Conservation (phyloP, 2,329 filamentous ascomycete genomes). For the Canariomyces notabilis region DNA sequence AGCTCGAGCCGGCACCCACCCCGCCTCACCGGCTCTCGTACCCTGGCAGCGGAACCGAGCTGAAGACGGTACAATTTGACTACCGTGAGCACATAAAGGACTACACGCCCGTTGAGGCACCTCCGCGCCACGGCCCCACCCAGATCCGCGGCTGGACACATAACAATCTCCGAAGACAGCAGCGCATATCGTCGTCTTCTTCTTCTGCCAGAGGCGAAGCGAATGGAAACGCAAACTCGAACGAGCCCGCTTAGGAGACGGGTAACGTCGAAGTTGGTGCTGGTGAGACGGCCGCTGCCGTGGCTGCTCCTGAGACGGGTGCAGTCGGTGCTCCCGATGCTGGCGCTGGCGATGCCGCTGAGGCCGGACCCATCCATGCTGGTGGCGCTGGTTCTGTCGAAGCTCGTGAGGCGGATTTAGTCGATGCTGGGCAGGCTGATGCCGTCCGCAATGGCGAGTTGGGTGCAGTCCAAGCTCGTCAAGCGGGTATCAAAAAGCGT, state of each 20-base stretch:
- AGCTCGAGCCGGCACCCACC: constrained; percentile 54
- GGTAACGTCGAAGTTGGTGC: neutral
- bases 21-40: constrained; percentile 46
- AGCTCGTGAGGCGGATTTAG: too few relatives aligned
- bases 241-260: constrained; percentile 8
- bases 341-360: neutral
- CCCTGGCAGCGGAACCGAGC: constrained; percentile 42
- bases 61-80: constrained; percentile 55
- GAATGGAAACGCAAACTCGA: neutral
- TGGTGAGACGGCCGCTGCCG: neutral
- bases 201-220: constrained; percentile 5
- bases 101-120: constrained; percentile 49
- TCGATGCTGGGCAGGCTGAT: too few relatives aligned
- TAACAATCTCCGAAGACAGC: constrained; percentile 36
- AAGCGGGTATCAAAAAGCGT: too few relatives aligned
- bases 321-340: neutral
- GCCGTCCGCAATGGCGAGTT: too few relatives aligned
- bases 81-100: constrained; percentile 54
- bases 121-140: constrained; percentile 52
- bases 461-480: too few relatives aligned
- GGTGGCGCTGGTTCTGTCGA: neutral
- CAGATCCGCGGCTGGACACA: constrained; percentile 54
- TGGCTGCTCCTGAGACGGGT: too few relatives aligned
- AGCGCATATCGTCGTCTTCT: too few relatives aligned
- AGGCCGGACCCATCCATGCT: neutral